Base-by-base conservation (phyloP, 805 yeast genomes). In the Maudiozyma serrabonitensis region DNA sequence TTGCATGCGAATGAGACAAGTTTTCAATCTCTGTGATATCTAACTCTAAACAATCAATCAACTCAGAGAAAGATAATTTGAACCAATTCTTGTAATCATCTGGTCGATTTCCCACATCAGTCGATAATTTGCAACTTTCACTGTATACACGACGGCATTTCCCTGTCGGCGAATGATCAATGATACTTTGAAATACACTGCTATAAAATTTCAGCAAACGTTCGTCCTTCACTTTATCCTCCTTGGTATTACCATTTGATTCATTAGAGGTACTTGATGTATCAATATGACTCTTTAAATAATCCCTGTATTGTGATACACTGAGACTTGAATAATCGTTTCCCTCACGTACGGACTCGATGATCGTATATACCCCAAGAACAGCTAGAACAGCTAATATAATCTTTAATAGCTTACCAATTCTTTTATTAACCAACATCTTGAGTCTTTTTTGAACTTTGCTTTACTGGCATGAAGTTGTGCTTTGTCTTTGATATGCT, bases 1-100 rank as follows among this genome's bases (percentile, higher is more conserved):
- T 41, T 4, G 47, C 42, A 45, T 63, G 67, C 8, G 48, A 51
- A 23, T 23, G 3, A 28, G 56, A 51, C 28, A 66, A 46, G 48
- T 50, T 56, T 6, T 40, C 43, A 0, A 52, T 43, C 7, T 56
- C 62, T 2, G 51, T 50, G 1, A 46, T 45, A 9, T 59, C 51
- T 8, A 66, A 51, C 38, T 56, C 51, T 25, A 64, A 48, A 53
- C 68, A 66, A 15, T 57, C 50, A 12, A 50, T 44, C 39, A 64
- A 50, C 21, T 55, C 54, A 7, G 54, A 43, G 23, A 51, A 52
- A 1, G 67, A 53, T 39, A 62, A 46, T 21, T 46, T 52, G 18
- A 47, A 40, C 59, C 61, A 61, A 19, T 54, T 54, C 7, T 51
- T 18, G n/a, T 53, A 48, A 37, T 60, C 48, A 9, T 56, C 60